Percentiles rank a stretch among this genome's conserved stretches.
phyloP scores from a whole-genome alignment of 176 grass and related monocot genomes.

The Alloteropsis semialata region DNA sequence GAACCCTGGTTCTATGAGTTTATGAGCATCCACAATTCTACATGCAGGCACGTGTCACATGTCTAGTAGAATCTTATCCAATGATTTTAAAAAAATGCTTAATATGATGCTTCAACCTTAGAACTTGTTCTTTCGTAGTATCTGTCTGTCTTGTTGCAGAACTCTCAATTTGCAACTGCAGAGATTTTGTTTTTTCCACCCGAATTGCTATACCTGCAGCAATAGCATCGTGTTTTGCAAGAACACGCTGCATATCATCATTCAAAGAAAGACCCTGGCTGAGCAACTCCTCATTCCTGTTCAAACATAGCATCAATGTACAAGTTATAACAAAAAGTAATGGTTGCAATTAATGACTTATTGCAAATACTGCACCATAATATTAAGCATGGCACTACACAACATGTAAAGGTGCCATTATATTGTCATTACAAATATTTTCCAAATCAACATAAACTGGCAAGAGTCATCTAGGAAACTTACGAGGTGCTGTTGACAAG shows the following conservation, averaged over 20 bases:
- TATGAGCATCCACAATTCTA: neutral
- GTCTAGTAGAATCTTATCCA: conserved; percentile 10
- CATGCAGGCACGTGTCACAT: neutral
- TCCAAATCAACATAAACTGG: neutral
- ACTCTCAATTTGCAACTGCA: conserved; percentile 36
- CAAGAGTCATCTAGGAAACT: conserved; percentile 28
- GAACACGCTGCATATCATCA: conserved; percentile 86
- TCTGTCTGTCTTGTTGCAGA: conserved; percentile 30
- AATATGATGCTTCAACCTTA: conserved; percentile 31
- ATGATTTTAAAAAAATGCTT: conserved; percentile 8
- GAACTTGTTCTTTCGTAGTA: conserved; percentile 26
- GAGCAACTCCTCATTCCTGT: conserved; percentile 81
- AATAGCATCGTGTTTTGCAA: conserved; percentile 81
- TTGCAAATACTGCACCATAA: neutral
- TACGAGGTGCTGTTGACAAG: conserved; percentile 86
- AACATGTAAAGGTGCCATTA: neutral
- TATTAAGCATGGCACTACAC: neutral
- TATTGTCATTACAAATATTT: neutral
- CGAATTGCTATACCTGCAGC: conserved; percentile 63
- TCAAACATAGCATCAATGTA: neutral
- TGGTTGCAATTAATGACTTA: neutral
- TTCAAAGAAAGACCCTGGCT: conserved; percentile 79
- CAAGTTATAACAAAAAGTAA: neutral
- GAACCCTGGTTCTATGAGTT: neutral
- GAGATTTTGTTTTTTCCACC: conserved; percentile 47